Evolutionary conservation across 2,329 filamentous ascomycete genomes (phyloP).

Genomic region (Phialophora macrospora): DNA sequence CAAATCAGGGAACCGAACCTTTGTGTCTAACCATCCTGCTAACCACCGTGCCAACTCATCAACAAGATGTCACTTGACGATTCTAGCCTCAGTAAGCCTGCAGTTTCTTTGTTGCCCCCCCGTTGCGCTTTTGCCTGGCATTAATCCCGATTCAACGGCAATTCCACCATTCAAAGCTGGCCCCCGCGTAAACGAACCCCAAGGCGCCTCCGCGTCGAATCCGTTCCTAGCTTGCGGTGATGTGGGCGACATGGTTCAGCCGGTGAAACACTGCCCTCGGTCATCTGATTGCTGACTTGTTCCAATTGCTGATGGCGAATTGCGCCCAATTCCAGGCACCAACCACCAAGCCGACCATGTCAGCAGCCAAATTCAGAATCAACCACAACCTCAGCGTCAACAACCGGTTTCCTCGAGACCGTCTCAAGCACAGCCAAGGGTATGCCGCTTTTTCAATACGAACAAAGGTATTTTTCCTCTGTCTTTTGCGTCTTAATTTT

Average conservation of each 20-base stretch:
- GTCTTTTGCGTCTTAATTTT: slow-evolving; percentile 31
- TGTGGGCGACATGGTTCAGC: slow-evolving; percentile 20
- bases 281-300: slow-evolving; percentile 32
- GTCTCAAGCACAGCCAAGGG: slow-evolving; percentile 24
- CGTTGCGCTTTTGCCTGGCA: slow-evolving; percentile 18
- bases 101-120: slow-evolving; percentile 16
- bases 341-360: slow-evolving; percentile 12
- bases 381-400: slow-evolving; percentile 13
- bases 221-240: slow-evolving; percentile 10
- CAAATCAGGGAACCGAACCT: slow-evolving; percentile 11
- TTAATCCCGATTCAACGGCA: not conserved
- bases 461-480: slow-evolving; percentile 29
- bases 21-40: slow-evolving; percentile 6
- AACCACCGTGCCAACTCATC: slow-evolving; percentile 26
- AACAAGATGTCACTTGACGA: slow-evolving; percentile 32
- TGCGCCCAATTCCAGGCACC: slow-evolving; percentile 23
- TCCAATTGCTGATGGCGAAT: slow-evolving; percentile 24
- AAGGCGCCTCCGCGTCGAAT: slow-evolving; percentile 28
- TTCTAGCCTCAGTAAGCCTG: slow-evolving; percentile 28
- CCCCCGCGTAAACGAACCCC: slow-evolving; percentile 5
- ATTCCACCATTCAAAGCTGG: slow-evolving; percentile 7
- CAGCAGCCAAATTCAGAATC: slow-evolving; percentile 16
- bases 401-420: slow-evolving; percentile 14
- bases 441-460: slow-evolving; percentile 37
- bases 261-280: slow-evolving; percentile 25